phyloP scores from a whole-genome alignment of 805 yeast species.

The Kodamaea kakaduensis region DNA sequence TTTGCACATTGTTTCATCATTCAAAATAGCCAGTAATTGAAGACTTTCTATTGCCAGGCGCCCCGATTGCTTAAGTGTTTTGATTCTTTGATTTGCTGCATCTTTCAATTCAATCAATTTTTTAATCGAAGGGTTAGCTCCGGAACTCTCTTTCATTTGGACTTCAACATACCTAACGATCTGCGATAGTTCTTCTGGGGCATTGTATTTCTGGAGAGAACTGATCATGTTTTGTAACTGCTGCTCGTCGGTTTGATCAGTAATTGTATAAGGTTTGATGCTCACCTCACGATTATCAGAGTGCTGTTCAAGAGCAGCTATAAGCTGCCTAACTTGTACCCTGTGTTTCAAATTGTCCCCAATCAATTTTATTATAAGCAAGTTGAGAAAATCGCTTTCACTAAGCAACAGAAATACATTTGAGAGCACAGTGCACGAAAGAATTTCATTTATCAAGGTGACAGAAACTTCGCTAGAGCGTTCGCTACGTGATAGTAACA shows the following conservation, averaged over 20 bases:
- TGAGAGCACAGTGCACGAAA: constrained; percentile 46
- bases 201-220: constrained; percentile 2
- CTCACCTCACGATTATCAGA: constrained; percentile 21
- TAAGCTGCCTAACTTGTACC: constrained; percentile 65
- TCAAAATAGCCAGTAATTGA: constrained; percentile 42
- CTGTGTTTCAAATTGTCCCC: constrained; percentile 68
- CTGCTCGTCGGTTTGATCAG: constrained; percentile 9
- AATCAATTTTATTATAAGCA: constrained; percentile 52
- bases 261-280: constrained; percentile 8
- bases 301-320: constrained; percentile 69
- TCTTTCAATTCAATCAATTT: constrained; percentile 8
- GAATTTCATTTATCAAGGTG: constrained; percentile 57
- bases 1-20: constrained; percentile 42
- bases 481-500: constrained; percentile 44
- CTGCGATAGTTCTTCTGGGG: constrained; percentile 10
- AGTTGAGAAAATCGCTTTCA: constrained; percentile 78
- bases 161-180: constrained; percentile 7
- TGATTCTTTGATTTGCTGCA: constrained; percentile 3
- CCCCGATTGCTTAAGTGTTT: neutral
- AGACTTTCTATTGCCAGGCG: constrained; percentile 15
- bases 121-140: constrained; percentile 5
- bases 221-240: constrained; percentile 1
- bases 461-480: constrained; percentile 46
- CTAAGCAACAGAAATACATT: constrained; percentile 54
- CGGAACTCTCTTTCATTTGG: constrained; percentile 10